Evolutionary conservation across 345 rosid genomes (phyloP).

Genomic region (Rhizophora apiculata): DNA sequence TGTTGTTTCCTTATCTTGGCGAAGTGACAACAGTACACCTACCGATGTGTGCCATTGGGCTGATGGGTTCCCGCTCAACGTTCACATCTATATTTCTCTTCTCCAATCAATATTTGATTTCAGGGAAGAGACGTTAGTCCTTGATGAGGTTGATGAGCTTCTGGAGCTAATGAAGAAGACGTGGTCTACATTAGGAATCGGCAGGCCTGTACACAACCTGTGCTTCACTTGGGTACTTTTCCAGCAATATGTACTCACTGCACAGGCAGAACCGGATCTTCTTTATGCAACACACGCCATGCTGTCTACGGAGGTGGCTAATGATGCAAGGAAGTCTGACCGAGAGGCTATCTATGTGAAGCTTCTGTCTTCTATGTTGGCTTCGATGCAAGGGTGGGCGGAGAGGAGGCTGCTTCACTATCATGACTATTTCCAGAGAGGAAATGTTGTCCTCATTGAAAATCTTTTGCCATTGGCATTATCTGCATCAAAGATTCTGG

Average conservation of each 20-base stretch:
- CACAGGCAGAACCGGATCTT: slow-evolving; percentile 70
- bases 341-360: slow-evolving; percentile 59
- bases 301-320: slow-evolving; percentile 67
- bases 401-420: slow-evolving; percentile 73
- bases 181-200: slow-evolving; percentile 80
- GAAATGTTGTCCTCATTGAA: slow-evolving; percentile 52
- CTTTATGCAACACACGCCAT: slow-evolving; percentile 66
- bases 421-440: slow-evolving; percentile 69
- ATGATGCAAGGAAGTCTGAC: slow-evolving; percentile 65
- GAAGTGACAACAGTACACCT: slow-evolving; percentile 51
- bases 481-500: slow-evolving; percentile 57
- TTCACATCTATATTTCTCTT: slow-evolving; percentile 57
- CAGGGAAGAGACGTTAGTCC: slow-evolving; percentile 73
- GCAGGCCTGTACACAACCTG: slow-evolving; percentile 56
- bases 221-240: slow-evolving; percentile 90
- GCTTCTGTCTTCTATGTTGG: slow-evolving; percentile 54
- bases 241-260: slow-evolving; percentile 65
- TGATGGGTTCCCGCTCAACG: slow-evolving; percentile 81
- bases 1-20: slow-evolving; percentile 71
- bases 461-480: slow-evolving; percentile 69
- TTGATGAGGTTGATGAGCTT: slow-evolving; percentile 92
- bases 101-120: slow-evolving; percentile 71
- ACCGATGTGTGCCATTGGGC: slow-evolving; percentile 90
- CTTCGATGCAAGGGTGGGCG: slow-evolving; percentile 77
- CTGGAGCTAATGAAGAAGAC: slow-evolving; percentile 86